Conservation (phyloP, 23 red algal species). For the Gracilaria caudata region DNA sequence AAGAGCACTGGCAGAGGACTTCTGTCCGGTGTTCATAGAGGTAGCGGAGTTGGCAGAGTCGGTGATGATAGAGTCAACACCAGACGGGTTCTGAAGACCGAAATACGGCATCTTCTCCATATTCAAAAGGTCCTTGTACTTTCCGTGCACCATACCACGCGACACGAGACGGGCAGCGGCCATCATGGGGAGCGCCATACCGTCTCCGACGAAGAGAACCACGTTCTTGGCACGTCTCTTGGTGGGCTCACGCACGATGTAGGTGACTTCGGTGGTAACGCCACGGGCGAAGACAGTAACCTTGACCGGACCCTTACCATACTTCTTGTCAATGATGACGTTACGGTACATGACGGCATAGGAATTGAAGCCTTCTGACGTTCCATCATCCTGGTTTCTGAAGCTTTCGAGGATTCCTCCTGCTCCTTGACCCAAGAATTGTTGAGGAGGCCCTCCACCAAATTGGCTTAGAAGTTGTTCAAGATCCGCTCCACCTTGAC, state of each 20-base stretch:
- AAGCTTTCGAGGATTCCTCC: background rate
- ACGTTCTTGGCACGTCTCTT: constrained; percentile 45
- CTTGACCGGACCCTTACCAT: constrained; percentile 49
- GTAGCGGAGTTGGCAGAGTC: constrained; percentile 58
- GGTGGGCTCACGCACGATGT: constrained; percentile 38
- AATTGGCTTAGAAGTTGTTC: no score
- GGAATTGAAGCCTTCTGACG: constrained; percentile 16
- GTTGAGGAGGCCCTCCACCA: no score
- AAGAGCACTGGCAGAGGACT: constrained; percentile 50
- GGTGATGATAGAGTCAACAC: constrained; percentile 71
- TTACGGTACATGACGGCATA: constrained; percentile 50
- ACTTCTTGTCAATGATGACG: constrained; percentile 29
- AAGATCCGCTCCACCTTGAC: background rate
- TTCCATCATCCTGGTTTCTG: constrained; percentile 2
- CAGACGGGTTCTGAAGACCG: constrained; percentile 18
- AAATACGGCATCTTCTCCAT: constrained; percentile 43
- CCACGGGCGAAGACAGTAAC: constrained; percentile 47
- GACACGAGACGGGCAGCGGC: constrained; percentile 62
- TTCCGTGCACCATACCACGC: constrained; percentile 60
- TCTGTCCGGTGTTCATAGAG: constrained; percentile 53
- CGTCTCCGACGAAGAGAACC: constrained; percentile 59
- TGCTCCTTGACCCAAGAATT: background rate
- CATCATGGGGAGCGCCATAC: constrained; percentile 62
- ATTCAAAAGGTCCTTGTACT: constrained; percentile 58
- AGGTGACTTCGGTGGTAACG: constrained; percentile 43